Evolutionary conservation across 2,329 filamentous ascomycete genomes (phyloP), one percentile per base, ranked within the genome.

Genomic region (Lecanicillium sp.): DNA sequence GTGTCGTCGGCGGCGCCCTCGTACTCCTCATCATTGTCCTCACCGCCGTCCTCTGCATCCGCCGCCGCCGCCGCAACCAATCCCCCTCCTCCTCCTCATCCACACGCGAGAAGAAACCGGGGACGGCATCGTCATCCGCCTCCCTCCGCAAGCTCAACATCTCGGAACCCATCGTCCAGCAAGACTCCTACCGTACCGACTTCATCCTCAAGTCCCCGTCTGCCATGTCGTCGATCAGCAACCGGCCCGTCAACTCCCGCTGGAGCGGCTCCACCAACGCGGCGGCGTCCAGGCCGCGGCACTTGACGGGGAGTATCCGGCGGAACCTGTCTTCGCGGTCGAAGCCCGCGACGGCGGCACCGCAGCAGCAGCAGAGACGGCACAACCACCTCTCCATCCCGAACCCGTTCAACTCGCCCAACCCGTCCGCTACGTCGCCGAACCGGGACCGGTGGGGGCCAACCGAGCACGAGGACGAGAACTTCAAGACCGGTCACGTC

Each of bases 91-190:
- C n/a, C n/a, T n/a, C n/a, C n/a, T n/a, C n/a, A n/a, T n/a, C n/a
- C n/a, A n/a, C n/a, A n/a, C n/a, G n/a, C n/a, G n/a, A n/a, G n/a
- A n/a, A n/a, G n/a, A n/a, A n/a, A n/a, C n/a, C n/a, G n/a, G 32
- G 43, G n/a, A 45, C 23, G 6, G 43, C 48, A n/a, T 48, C 43
- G 27, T 56, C 54, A n/a, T 55, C 59, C 35, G 55, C 58, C 35
- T 19, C 41, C 26, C 23, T 23, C 5, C 41, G 41, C 40, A 41
- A 38, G 46, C 67, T 70, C 51, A 74, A 74, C 56, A 70, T 83
- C 55, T 81, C 76, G 52, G 73, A 82, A 56, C 70, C 83, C 51
- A 70, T 83, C 49, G 65, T 75, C 39, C 60, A 66, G 47, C 56
- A 63, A 19, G 63, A 67, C 55, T 61, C 26, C 20, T 65, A 73